Percentiles rank a stretch among this genome's conserved stretches.
Conservation (phyloP, 2,329 filamentous ascomycete species). For the Rhexocercosporidium sp. region DNA sequence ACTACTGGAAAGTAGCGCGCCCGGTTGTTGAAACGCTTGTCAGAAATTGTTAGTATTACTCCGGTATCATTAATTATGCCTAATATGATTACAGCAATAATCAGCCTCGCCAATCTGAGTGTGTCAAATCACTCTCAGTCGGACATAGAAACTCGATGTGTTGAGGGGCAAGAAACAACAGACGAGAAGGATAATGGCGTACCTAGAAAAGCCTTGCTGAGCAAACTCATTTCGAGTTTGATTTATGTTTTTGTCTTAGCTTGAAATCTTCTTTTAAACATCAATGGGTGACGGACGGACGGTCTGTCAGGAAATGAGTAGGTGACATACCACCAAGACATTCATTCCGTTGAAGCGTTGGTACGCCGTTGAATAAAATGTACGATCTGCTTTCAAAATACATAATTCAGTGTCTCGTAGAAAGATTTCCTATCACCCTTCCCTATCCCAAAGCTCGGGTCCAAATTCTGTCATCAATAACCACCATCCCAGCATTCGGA, state of each 20-base stretch:
- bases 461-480: too few relatives aligned
- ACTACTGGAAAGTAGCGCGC: not conserved
- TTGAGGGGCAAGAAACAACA: not conserved
- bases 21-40: not conserved
- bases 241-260: not conserved
- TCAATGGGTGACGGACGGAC: not conserved
- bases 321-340: not conserved
- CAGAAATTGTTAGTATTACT: not conserved
- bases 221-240: not conserved
- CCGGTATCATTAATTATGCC: not conserved
- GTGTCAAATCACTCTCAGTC: not conserved
- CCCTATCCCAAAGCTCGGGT: too few relatives aligned
- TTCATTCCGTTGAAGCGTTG: not conserved
- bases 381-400: not conserved
- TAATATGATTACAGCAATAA: not conserved
- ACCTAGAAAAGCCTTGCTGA: not conserved
- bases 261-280: not conserved
- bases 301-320: not conserved
- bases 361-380: not conserved
- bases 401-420: too few relatives aligned
- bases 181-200: not conserved
- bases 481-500: too few relatives aligned
- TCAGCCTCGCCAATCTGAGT: not conserved
- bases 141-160: not conserved
- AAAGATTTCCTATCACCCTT: too few relatives aligned